These are phyloP conservation scores for Cadophora malorum DNA, from an alignment of 2,329 filamentous ascomycete genomes.

Conservation along the genomic window DNA sequence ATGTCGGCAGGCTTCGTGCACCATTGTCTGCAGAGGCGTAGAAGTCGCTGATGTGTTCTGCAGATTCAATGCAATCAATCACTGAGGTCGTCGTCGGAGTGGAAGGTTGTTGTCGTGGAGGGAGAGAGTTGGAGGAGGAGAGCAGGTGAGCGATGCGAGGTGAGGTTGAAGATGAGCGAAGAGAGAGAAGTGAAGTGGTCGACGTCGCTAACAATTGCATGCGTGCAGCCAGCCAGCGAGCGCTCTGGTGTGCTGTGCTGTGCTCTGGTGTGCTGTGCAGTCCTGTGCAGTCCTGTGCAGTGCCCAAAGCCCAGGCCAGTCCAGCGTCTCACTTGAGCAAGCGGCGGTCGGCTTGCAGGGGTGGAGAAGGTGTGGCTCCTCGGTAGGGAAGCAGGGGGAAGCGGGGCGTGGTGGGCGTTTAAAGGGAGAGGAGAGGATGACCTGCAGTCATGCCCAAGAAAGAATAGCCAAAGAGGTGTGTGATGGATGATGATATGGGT, in stretches of 20 bases:
- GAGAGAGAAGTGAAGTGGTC: neutral
- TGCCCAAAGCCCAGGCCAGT: neutral
- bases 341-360: slow-evolving; percentile 10
- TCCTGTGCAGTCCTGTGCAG: too few relatives aligned
- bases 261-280: too few relatives aligned
- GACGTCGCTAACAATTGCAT: slow-evolving; percentile 8
- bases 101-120: slow-evolving; percentile 5
- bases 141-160: neutral
- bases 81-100: neutral
- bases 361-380: neutral
- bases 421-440: slow-evolving; percentile 1
- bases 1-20: neutral
- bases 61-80: neutral
- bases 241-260: too few relatives aligned
- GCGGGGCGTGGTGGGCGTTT: neutral
- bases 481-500: neutral
- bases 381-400: neutral
- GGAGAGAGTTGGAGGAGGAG: neutral
- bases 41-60: neutral
- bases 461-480: neutral
- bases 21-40: slow-evolving; percentile 8
- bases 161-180: neutral
- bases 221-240: neutral
- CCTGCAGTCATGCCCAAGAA: neutral
- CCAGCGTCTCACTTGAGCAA: slow-evolving; percentile 13